Conservation (phyloP, 1,284 basidiomycete genomes). For the Thecaphora thlaspeos region DNA sequence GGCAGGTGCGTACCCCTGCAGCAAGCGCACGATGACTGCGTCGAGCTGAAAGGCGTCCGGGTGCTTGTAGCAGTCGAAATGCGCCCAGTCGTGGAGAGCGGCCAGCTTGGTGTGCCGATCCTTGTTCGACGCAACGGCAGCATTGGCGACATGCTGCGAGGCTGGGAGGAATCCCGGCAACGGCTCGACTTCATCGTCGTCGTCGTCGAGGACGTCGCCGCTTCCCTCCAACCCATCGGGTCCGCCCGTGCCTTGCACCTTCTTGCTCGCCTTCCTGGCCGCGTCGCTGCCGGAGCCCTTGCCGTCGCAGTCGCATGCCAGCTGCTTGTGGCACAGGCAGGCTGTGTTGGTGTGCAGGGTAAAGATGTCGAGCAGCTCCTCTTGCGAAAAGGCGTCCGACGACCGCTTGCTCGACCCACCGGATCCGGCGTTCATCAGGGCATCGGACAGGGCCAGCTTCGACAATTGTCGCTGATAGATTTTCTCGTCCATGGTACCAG, state of each 20-base stretch:
- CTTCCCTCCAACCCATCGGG: too few relatives aligned
- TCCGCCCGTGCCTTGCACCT: too few relatives aligned
- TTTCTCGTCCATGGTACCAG: constrained; percentile 98
- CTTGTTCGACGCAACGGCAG: constrained; percentile 8
- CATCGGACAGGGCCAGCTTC: constrained; percentile 76
- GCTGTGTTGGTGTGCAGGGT: constrained; percentile 74
- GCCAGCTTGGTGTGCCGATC: constrained; percentile 77
- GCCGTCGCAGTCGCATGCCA: constrained; percentile 51
- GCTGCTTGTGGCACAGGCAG: constrained; percentile 81
- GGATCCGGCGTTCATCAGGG: constrained; percentile 60
- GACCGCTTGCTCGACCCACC: constrained; percentile 34
- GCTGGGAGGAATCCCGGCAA: constrained; percentile 36
- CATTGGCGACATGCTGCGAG: constrained; percentile 32
- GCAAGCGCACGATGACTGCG: constrained; percentile 15
- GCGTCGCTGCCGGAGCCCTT: constrained; percentile 20
- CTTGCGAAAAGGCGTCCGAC: constrained; percentile 42
- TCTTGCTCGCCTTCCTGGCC: background rate
- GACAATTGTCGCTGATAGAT: constrained; percentile 87
- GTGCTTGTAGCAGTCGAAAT: constrained; percentile 64
- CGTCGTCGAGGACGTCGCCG: constrained; percentile 9
- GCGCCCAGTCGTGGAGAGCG: constrained; percentile 81
- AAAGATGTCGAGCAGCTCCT: constrained; percentile 73
- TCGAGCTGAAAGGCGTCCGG: constrained; percentile 23
- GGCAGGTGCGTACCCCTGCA: background rate
- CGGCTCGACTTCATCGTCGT: background rate